phyloP scores from a whole-genome alignment of 2,329 filamentous ascomycete species.

The Xylariales sp. region DNA sequence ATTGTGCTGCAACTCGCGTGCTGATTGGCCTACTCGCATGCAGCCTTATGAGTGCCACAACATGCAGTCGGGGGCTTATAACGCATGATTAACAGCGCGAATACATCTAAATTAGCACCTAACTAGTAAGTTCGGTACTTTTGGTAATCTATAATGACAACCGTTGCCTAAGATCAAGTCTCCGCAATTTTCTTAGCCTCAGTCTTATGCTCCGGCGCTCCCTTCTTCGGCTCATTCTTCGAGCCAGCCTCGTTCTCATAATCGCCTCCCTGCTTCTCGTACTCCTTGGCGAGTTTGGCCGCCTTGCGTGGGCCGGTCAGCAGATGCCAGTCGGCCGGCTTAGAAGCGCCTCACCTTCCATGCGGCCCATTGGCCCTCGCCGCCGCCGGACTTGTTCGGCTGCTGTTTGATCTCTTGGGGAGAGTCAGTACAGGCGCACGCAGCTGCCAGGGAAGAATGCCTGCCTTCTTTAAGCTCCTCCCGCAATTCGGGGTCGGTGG shows the following conservation, averaged over 20 bases:
- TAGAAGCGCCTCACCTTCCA: constrained; percentile 26
- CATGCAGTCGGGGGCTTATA: no score
- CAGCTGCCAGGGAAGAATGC: not conserved
- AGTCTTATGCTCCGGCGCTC: constrained; percentile 14
- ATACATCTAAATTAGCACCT: no score
- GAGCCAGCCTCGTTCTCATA: constrained; percentile 36
- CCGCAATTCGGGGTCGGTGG: constrained; percentile 34
- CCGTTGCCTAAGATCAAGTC: no score
- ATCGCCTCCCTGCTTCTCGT: constrained; percentile 35
- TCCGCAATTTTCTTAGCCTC: constrained; percentile 10
- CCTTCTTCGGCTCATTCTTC: constrained; percentile 30
- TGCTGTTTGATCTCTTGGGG: constrained; percentile 35
- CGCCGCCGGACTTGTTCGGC: constrained; percentile 35
- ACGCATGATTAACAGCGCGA: no score
- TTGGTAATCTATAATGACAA: no score
- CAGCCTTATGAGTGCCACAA: no score
- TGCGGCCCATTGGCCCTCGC: constrained; percentile 33
- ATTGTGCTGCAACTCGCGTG: no score
- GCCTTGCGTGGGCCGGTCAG: constrained; percentile 16
- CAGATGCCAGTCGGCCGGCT: not conserved
- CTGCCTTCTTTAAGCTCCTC: constrained; percentile 34
- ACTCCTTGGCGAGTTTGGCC: constrained; percentile 35
- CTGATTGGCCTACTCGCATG: no score
- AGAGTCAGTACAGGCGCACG: not conserved
- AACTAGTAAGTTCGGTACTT: no score